A percentile compares a stretch with the other conserved stretches of the same genome.
phyloP scores from a whole-genome alignment of 345 rosid genomes.

The Zanthoxylum bungeanum region DNA sequence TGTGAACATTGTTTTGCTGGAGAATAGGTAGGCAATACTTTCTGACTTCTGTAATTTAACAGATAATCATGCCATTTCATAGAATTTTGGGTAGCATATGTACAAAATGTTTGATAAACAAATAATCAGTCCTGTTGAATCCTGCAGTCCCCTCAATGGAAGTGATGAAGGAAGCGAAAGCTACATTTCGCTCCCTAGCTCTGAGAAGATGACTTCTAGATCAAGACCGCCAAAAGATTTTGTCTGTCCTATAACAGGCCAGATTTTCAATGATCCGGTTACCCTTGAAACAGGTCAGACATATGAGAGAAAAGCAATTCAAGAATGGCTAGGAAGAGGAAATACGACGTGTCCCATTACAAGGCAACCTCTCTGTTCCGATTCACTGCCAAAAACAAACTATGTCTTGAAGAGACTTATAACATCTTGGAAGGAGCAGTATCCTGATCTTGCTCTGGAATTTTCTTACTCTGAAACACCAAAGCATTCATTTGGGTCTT shows the following conservation, averaged over 20 bases:
- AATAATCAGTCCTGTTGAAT: background rate
- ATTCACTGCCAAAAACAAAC: constrained; percentile 56
- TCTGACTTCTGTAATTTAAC: background rate
- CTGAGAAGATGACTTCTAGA: constrained; percentile 40
- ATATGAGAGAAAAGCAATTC: constrained; percentile 67
- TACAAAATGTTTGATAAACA: no score
- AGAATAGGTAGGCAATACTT: constrained; percentile 28
- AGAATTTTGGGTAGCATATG: background rate
- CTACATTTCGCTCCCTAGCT: constrained; percentile 37
- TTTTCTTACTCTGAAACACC: constrained; percentile 56
- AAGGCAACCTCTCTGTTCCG: constrained; percentile 43
- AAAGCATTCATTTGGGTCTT: constrained; percentile 29
- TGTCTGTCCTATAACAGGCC: constrained; percentile 67
- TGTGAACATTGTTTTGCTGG: constrained; percentile 26
- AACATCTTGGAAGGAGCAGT: constrained; percentile 64
- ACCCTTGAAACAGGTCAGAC: constrained; percentile 79
- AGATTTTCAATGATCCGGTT: constrained; percentile 58
- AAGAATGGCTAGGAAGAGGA: constrained; percentile 68
- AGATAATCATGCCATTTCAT: background rate
- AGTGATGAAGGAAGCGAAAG: constrained; percentile 50
- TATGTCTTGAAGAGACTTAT: constrained; percentile 61
- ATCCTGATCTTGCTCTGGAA: constrained; percentile 65
- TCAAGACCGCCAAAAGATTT: constrained; percentile 65
- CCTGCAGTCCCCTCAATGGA: constrained; percentile 33
- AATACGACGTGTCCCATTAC: constrained; percentile 62